Evolutionary conservation across 345 rosid species (phyloP).

Genomic region (Xanthoceras sorbifolium): DNA sequence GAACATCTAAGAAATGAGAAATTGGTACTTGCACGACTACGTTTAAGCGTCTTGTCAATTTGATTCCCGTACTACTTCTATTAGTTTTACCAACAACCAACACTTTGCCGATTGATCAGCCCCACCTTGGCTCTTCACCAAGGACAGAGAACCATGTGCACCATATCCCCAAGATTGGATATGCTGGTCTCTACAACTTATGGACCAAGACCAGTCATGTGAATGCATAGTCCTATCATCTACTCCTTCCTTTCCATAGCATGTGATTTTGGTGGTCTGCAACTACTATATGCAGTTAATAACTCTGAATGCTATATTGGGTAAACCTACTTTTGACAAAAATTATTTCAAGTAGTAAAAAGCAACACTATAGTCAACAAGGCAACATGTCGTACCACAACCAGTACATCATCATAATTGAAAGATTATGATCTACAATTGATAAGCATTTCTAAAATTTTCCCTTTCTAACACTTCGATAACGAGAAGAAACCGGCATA

Average conservation of each 20-base stretch:
- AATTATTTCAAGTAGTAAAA: background rate
- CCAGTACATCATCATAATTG: background rate
- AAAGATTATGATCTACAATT: background rate
- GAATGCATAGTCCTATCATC: background rate
- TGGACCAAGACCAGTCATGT: slow-evolving; percentile 14
- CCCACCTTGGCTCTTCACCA: background rate
- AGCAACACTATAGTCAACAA: background rate
- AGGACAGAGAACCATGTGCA: slow-evolving; percentile 5
- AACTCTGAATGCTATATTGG: background rate
- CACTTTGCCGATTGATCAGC: background rate
- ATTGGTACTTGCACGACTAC: background rate
- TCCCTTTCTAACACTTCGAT: background rate
- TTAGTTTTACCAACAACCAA: background rate
- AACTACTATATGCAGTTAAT: background rate
- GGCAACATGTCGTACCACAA: background rate
- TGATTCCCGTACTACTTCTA: background rate
- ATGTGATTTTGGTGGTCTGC: background rate
- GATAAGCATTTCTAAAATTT: background rate
- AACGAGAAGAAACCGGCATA: background rate
- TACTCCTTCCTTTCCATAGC: background rate
- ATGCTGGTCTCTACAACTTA: background rate
- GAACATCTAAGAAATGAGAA: no score
- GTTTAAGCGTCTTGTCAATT: background rate
- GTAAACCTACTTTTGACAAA: background rate
- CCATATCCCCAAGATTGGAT: background rate